Evolutionary conservation across 2,329 filamentous ascomycete species (phyloP).

Genomic region (Stachybotrys echinatus): DNA sequence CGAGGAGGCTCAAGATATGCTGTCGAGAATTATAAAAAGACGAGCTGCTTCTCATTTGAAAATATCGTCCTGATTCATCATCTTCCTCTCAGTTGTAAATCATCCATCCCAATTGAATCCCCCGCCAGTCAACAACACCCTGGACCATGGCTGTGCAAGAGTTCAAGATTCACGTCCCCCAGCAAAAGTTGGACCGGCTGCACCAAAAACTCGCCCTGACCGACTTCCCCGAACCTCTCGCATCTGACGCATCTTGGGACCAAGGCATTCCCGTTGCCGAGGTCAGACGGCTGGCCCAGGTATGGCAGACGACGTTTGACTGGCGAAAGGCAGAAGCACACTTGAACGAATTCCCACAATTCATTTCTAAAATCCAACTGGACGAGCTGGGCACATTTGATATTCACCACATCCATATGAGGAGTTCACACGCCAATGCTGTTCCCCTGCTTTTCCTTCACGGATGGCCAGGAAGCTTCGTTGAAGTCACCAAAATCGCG

Average conservation of each 20-base stretch:
- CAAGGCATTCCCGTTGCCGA: conserved; percentile 10
- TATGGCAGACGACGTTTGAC: conserved; percentile 41
- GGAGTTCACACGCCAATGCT: conserved; percentile 38
- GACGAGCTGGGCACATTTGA: conserved; percentile 51
- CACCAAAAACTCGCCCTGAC: conserved; percentile 16
- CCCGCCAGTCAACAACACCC: neutral
- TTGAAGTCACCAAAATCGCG: conserved; percentile 5
- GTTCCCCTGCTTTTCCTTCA: conserved; percentile 53
- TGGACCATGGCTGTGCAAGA: neutral
- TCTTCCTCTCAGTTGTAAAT: too few relatives aligned
- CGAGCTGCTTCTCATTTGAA: too few relatives aligned
- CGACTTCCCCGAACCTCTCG: conserved; percentile 6
- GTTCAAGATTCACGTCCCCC: conserved; percentile 20
- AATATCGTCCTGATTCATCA: too few relatives aligned
- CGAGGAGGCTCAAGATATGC: too few relatives aligned
- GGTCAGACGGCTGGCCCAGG: conserved; percentile 17
- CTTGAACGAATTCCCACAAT: conserved; percentile 53
- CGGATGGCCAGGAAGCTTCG: conserved; percentile 8
- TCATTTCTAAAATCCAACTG: conserved; percentile 39
- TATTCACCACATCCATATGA: conserved; percentile 57
- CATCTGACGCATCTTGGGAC: neutral
- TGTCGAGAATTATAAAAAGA: too few relatives aligned
- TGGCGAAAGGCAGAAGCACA: conserved; percentile 51
- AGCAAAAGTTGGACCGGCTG: conserved; percentile 14
- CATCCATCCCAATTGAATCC: neutral